Evolutionary conservation across 768 basidiomycete genomes (phyloP).

Genomic region (Suillus luteus): DNA sequence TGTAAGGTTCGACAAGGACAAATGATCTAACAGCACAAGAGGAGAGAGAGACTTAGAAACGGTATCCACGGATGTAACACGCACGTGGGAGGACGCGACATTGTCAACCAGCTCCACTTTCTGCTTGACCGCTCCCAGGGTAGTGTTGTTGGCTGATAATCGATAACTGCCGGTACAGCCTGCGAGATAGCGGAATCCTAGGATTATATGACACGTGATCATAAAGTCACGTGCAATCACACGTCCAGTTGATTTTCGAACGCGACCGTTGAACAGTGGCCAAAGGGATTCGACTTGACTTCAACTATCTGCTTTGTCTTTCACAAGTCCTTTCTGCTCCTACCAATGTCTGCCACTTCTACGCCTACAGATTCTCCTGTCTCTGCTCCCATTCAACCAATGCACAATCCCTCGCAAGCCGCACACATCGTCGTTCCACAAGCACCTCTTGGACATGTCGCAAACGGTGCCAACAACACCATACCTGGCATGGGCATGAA

Average conservation of each 20-base stretch:
- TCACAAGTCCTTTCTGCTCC: not conserved
- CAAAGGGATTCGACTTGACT: not conserved
- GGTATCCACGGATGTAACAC: not conserved
- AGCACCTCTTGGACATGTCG: constrained; percentile 73
- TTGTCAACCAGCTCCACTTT: not conserved
- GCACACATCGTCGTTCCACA: constrained; percentile 78
- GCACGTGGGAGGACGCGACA: constrained; percentile 6
- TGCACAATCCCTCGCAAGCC: constrained; percentile 84
- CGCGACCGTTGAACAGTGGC: constrained; percentile 14
- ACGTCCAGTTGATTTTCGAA: constrained; percentile 30
- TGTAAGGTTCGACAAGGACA: constrained; percentile 21
- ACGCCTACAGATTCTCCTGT: constrained; percentile 70
- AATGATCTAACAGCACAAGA: constrained; percentile 20
- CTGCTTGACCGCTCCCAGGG: not conserved
- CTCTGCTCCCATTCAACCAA: constrained; percentile 67
- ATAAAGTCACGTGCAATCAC: constrained; percentile 29
- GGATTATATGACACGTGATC: not conserved
- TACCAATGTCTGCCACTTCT: constrained; percentile 49
- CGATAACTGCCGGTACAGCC: not conserved
- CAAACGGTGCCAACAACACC: constrained; percentile 52
- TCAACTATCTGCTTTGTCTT: constrained; percentile 7
- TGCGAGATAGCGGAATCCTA: constrained; percentile 4
- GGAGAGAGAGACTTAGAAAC: not conserved
- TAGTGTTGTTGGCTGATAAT: too few relatives aligned
- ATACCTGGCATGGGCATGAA: constrained; percentile 83